Evolutionary conservation across 306 rosid genomes (phyloP).

Genomic region (Pyrus pyrifolia): DNA sequence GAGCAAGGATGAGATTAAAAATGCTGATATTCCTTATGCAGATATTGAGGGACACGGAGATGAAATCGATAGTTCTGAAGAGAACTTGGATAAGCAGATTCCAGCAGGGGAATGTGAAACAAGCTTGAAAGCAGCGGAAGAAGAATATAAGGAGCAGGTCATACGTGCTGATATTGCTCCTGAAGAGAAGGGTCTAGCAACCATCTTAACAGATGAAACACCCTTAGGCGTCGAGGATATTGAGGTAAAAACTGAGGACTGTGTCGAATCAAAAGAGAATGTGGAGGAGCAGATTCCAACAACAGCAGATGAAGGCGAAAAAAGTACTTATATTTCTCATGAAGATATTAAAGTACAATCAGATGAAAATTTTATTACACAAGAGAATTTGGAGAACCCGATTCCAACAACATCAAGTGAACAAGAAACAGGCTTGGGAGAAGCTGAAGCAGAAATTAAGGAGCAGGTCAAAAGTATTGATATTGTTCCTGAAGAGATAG

Average conservation of each 20-base stretch:
- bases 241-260: background rate
- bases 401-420: too few relatives aligned
- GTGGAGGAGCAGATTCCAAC: slow-evolving; percentile 3
- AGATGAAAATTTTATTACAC: background rate
- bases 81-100: background rate
- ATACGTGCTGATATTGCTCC: background rate
- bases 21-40: background rate
- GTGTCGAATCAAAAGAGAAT: background rate
- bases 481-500: too few relatives aligned
- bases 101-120: slow-evolving; percentile 3
- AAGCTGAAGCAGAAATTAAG: background rate
- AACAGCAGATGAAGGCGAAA: background rate
- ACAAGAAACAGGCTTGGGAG: background rate
- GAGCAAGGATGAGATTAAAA: background rate
- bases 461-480: background rate
- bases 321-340: too few relatives aligned
- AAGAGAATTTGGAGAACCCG: background rate
- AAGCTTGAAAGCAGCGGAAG: slow-evolving; percentile 11
- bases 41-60: background rate
- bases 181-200: background rate
- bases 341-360: slow-evolving; percentile 8
- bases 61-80: background rate
- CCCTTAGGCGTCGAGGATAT: background rate
- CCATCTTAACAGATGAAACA: background rate
- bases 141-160: background rate